Percentiles rank a stretch among this genome's conserved stretches.
These are phyloP conservation scores for Dothidotthia symphoricarpi DNA, from an alignment of 2,329 filamentous ascomycete genomes.

Conservation along the genomic window DNA sequence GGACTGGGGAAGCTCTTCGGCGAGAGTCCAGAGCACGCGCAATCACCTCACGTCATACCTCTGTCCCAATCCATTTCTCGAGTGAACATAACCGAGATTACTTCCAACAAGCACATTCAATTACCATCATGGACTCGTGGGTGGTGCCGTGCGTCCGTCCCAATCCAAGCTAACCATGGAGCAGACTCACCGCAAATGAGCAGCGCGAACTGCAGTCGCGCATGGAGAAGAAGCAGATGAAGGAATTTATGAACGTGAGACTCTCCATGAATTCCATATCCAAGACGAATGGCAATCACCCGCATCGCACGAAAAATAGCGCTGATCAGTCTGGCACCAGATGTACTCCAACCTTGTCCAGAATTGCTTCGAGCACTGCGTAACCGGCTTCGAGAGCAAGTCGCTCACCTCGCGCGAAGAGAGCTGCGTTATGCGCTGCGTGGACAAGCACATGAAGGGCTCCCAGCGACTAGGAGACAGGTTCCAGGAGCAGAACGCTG, in stretches of 20 bases:
- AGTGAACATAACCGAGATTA: too few relatives aligned
- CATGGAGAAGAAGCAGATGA: conserved; percentile 98
- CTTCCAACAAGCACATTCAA: too few relatives aligned
- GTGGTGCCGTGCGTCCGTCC: conserved; percentile 2
- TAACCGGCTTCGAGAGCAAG: conserved; percentile 99
- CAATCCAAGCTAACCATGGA: conserved; percentile 13
- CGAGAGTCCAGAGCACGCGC: conserved; percentile 7
- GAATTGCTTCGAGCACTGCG: conserved; percentile 93
- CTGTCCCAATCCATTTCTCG: neutral
- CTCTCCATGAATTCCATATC: neutral
- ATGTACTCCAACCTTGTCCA: conserved; percentile 75
- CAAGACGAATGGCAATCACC: too few relatives aligned
- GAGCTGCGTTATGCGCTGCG: conserved; percentile 89
- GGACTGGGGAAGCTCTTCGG: conserved; percentile 18
- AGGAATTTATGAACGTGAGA: conserved; percentile 95
- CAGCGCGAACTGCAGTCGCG: conserved; percentile 90
- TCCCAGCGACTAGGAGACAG: conserved; percentile 87
- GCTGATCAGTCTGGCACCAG: conserved; percentile 40
- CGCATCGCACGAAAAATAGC: too few relatives aligned
- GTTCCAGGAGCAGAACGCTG: conserved; percentile 74
- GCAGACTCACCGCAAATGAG: conserved; percentile 71
- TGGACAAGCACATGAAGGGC: conserved; percentile 92
- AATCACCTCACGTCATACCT: conserved; percentile 9
- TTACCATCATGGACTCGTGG: conserved; percentile 40
- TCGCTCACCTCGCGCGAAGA: conserved; percentile 83